Evolutionary conservation across 2,329 filamentous ascomycete genomes (phyloP).

Genomic region (Bipolaris bicolor): DNA sequence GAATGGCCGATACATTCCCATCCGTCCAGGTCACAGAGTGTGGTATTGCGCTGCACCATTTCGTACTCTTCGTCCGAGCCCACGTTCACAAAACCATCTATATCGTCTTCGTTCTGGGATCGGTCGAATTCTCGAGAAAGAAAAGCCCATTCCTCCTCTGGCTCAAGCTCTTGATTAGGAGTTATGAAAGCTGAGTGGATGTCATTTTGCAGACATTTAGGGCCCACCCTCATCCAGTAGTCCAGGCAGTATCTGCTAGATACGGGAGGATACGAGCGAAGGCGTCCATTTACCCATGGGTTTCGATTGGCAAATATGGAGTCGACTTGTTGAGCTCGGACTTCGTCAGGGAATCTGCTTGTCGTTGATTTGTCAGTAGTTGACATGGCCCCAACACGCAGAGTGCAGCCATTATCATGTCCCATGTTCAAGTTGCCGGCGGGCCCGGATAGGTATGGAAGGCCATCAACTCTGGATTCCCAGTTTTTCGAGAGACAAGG

Average conservation of each 20-base stretch:
- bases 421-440: neutral
- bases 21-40: too few relatives aligned
- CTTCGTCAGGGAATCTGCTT: neutral
- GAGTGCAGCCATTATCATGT: neutral
- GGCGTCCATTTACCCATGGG: neutral
- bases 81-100: too few relatives aligned
- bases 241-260: neutral
- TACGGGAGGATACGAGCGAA: neutral
- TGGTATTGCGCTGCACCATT: too few relatives aligned
- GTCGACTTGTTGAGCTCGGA: neutral
- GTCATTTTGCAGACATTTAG: neutral
- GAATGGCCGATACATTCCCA: too few relatives aligned
- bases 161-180: neutral
- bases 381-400: neutral
- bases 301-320: conserved; percentile 3
- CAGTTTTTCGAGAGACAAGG: neutral
- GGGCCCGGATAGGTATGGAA: neutral
- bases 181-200: neutral
- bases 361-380: neutral
- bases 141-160: neutral
- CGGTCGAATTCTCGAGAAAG: neutral
- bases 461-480: neutral
- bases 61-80: too few relatives aligned
- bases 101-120: too few relatives aligned
- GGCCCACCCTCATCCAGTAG: neutral